phyloP scores from a whole-genome alignment of 768 basidiomycete species.

The Phylloporus sp. region DNA sequence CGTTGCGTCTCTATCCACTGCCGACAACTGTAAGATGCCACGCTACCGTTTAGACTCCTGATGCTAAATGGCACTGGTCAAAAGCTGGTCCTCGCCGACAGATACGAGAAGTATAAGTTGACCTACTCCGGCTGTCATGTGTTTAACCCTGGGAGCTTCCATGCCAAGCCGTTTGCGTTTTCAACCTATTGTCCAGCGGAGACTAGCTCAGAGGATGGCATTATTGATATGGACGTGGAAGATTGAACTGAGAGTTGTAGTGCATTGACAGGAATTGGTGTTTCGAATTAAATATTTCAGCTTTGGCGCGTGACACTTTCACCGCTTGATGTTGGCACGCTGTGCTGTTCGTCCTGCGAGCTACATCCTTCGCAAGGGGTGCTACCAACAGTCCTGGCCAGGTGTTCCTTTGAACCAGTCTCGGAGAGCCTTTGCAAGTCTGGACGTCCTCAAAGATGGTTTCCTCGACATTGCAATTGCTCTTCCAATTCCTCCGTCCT shows the following conservation, averaged over 20 bases:
- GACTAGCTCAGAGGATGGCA: conserved; percentile 74
- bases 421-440: conserved; percentile 21
- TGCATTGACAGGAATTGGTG: background rate
- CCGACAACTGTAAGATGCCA: conserved; percentile 75
- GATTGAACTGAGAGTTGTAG: conserved; percentile 21
- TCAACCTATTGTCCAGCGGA: conserved; percentile 88
- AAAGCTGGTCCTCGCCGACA: conserved; percentile 90
- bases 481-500: conserved; percentile 62
- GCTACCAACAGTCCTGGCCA: conserved; percentile 5
- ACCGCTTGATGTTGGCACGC: conserved; percentile 24
- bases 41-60: background rate
- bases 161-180: conserved; percentile 78
- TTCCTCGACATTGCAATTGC: conserved; percentile 75
- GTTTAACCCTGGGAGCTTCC: conserved; percentile 94
- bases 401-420: background rate
- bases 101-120: conserved; percentile 91
- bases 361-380: conserved; percentile 4
- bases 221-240: conserved; percentile 38
- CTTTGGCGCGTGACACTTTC: background rate
- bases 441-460: conserved; percentile 46
- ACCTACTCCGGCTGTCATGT: conserved; percentile 99
- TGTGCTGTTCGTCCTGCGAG: conserved; percentile 12
- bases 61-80: conserved; percentile 6
- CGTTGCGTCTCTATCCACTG: conserved; percentile 87
- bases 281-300: background rate